Base-by-base conservation (phyloP, 1,284 basidiomycete species). In the Ustilago curta region DNA sequence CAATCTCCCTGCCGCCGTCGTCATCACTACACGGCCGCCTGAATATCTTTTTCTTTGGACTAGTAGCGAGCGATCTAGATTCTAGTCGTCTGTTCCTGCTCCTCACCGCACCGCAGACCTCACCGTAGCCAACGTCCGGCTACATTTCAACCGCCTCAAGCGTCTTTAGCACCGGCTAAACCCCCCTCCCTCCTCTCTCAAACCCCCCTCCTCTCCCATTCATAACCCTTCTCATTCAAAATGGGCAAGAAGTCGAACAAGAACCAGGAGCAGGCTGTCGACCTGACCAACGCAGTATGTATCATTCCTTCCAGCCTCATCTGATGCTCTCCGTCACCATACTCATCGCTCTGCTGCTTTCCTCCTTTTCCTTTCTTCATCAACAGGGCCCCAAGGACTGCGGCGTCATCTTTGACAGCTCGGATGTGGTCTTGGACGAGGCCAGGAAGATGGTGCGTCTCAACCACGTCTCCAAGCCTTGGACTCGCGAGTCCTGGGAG, bases 401-500 rank as follows among this genome's bases (percentile, higher is more conserved):
- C 64, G 74, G 80, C 39, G 74, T 81, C 56, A 59, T 73, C 53
- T 82, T 82, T 51, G 75, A 80, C 70, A 76, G 75, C 55, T 74
- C 76, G 27, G 80, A 82, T 43, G 63, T 64, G 32, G 69, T 67
- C 52, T 35, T 81, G 59, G 76, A 82, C 39, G 64, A 71, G 54
- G 75, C 77, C 54, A 63, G 37, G 59, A 62, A 76, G 66, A 71
- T 77, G 71, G 70, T 81, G 52, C 63, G 73, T 32, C 74, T 82
- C 43, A 56, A 63, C 56, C 79, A 80, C 68, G 64, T 82, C 67
- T 80, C 64, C 73, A 82, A 82, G 71, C 77, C 77, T 42, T 81
- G 74, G 77, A 77, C 79, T 55, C 77, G 80, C 44, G 79, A 82
- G 60, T 76, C 80, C 54, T 82, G 79, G 79, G 80, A 82, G 69